Conservation (phyloP, 257 asterid species). For the Solanum corneliomulleri region DNA sequence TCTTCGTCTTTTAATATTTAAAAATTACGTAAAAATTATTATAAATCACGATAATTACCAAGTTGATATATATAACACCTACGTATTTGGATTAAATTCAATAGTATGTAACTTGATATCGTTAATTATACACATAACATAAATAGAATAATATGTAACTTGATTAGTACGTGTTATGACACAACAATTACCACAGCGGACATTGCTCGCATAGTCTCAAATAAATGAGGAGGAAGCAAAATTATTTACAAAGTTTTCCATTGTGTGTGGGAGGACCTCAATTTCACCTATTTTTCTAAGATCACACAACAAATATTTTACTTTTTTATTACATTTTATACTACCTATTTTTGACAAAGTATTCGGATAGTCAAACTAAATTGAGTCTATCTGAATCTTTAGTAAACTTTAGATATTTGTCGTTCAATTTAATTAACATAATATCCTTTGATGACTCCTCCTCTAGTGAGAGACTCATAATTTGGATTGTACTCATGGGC, state of each 20-base stretch:
- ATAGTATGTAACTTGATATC: background rate
- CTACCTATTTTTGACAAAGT: too few relatives aligned
- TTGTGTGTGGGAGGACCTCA: background rate
- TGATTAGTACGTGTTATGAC: background rate
- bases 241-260: too few relatives aligned
- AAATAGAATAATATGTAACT: background rate
- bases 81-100: slow-evolving; percentile 28
- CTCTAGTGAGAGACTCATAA: slow-evolving; percentile 62
- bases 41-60: too few relatives aligned
- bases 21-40: too few relatives aligned
- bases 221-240: too few relatives aligned
- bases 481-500: slow-evolving; percentile 36
- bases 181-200: too few relatives aligned
- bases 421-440: slow-evolving; percentile 24
- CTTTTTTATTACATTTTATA: background rate
- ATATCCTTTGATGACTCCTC: slow-evolving; percentile 62
- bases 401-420: too few relatives aligned
- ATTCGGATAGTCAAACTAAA: background rate
- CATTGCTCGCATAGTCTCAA: background rate
- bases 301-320: background rate
- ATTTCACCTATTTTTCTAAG: background rate
- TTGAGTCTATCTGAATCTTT: background rate
- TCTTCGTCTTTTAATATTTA: too few relatives aligned
- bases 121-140: background rate
- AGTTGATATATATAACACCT: too few relatives aligned